phyloP scores from a whole-genome alignment of 2,329 filamentous ascomycete genomes.

The Scedosporium dehoogii region DNA sequence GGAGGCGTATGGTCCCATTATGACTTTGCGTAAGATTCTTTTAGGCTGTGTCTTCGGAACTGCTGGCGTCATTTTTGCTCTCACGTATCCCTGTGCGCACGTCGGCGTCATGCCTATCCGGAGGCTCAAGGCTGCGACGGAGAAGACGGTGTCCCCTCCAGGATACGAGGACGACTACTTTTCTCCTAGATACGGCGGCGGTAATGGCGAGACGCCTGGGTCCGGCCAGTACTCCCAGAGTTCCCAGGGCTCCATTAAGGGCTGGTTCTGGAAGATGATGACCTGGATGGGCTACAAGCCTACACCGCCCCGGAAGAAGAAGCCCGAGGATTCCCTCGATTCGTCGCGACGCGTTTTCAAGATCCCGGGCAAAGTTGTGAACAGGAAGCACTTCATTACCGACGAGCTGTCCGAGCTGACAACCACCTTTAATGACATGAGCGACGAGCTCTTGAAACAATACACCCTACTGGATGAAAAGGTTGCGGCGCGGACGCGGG shows the following conservation, averaged over 20 bases:
- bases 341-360: conserved; percentile 54
- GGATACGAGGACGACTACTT: conserved; percentile 41
- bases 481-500: conserved; percentile 70
- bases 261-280: conserved; percentile 25
- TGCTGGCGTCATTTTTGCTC: conserved; percentile 57
- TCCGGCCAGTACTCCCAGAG: neutral
- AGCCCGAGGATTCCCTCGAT: conserved; percentile 17
- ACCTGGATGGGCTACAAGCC: neutral
- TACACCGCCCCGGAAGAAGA: neutral
- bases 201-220: neutral
- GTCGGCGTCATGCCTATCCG: conserved; percentile 72
- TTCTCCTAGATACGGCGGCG: conserved; percentile 7
- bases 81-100: conserved; percentile 73
- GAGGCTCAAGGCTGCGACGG: conserved; percentile 63
- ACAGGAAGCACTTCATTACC: conserved; percentile 63
- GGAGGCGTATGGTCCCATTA: conserved; percentile 70
- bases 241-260: conserved; percentile 35
- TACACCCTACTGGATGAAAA: conserved; percentile 78
- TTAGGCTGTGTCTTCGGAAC: conserved; percentile 80
- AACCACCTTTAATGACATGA: conserved; percentile 86
- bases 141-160: conserved; percentile 59
- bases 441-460: conserved; percentile 77
- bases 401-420: conserved; percentile 83
- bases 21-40: conserved; percentile 66
- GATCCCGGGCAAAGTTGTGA: conserved; percentile 74